A percentile compares a stretch with the other conserved stretches of the same genome.
These are phyloP conservation scores for Plantago elongata DNA, from an alignment of 257 asterid genomes.

Conservation along the genomic window DNA sequence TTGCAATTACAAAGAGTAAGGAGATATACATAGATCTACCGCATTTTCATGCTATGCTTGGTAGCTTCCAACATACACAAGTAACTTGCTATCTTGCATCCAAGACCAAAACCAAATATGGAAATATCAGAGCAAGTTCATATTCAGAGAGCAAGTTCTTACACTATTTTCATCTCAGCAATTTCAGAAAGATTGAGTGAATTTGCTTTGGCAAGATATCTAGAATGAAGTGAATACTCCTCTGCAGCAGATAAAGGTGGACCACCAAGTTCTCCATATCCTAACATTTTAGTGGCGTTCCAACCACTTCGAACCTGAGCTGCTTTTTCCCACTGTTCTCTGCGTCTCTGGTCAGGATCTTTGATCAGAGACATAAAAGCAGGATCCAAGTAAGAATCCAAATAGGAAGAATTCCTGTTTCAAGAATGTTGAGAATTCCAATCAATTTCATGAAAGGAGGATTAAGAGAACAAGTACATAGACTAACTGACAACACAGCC, in stretches of 20 bases:
- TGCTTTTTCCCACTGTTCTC: slow-evolving; percentile 89
- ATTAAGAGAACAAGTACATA: too few species aligned
- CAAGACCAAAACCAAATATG: background rate
- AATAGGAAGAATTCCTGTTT: slow-evolving; percentile 61
- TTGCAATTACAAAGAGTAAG: too few species aligned
- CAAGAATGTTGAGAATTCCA: background rate
- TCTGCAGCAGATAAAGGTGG: slow-evolving; percentile 87
- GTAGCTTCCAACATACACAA: background rate
- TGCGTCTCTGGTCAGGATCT: slow-evolving; percentile 82
- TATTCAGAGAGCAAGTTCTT: slow-evolving; percentile 33
- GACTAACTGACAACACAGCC: too few species aligned
- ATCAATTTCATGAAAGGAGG: too few species aligned
- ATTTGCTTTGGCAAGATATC: slow-evolving; percentile 94
- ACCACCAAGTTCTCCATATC: slow-evolving; percentile 87
- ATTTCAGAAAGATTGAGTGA: slow-evolving; percentile 82
- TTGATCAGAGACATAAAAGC: slow-evolving; percentile 87
- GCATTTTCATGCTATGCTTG: background rate
- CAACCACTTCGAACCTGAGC: slow-evolving; percentile 74
- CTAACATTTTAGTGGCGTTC: slow-evolving; percentile 66
- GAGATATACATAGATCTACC: too few species aligned
- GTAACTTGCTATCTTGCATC: background rate
- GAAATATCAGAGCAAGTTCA: slow-evolving; percentile 6
- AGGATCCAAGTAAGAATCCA: slow-evolving; percentile 89
- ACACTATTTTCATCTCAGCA: slow-evolving; percentile 94
- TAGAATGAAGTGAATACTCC: slow-evolving; percentile 89